Evolutionary conservation across 148 eudicot species (phyloP), one percentile per base, ranked within the genome.

Genomic region (Dianthus caryophyllus): DNA sequence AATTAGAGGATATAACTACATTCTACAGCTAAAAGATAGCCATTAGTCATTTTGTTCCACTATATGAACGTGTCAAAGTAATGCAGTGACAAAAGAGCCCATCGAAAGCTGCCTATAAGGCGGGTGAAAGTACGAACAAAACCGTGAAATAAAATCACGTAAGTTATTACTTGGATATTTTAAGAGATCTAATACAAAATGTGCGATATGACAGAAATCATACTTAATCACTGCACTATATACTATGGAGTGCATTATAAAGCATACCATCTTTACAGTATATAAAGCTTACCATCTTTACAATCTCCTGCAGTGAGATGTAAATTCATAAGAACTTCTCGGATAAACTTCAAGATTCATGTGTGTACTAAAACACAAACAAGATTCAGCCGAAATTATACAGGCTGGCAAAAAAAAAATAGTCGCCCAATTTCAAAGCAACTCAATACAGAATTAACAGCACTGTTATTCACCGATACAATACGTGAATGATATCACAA

Each of bases 261-360:
- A 14, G 24, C 66, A 5, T 62, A 62, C 66, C 66, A 62, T 62
- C 66, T 36, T 62, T 41, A 14, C 66, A 43, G 16, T 17, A 17
- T 14, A 62, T 1, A 48, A 62, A 41, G 6, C 11, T 24, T 41
- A 21, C n/a, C n/a, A n/a, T n/a, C n/a, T n/a, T 41, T 49, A 24
- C 30, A 41, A 62, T 10, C 49, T 22, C 66, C 66, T 62, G 50
- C 14, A 36, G 43, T 43, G 38, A 62, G 24, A 62, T 15, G 50
- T 62, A 39, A 39, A 22, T 43, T 62, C 66, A 25, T 62, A 48
- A 62, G 47, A 62, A 41, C 30, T 20, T 30, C 8, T 13, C 44
- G 10, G 10, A 41, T 41, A 3, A 41, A 3, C 44, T 41, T 41
- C 11, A 41, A 41, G 10, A 41, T 6, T 3, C 44, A 41, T 6